phyloP scores from a whole-genome alignment of 2,329 filamentous ascomycete species.

The Aschersonia sp. region DNA sequence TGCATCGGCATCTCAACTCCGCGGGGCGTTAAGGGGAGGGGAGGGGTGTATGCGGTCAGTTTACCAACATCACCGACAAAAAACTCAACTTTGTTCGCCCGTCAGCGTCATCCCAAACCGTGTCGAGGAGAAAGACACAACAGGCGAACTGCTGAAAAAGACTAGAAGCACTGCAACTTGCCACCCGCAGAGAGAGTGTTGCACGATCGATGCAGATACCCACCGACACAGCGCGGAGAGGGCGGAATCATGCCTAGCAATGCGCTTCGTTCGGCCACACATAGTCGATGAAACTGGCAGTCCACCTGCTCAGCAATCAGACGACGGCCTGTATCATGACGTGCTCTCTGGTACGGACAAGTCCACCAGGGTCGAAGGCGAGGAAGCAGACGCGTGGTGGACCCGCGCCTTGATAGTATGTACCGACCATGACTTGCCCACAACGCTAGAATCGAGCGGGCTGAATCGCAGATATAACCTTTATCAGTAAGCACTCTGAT shows the following conservation, averaged over 20 bases:
- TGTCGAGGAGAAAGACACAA: background rate
- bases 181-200: background rate
- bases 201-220: background rate
- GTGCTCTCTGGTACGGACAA: background rate
- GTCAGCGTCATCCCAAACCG: background rate
- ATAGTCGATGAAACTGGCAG: constrained; percentile 1
- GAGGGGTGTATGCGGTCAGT: background rate
- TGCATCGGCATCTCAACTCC: constrained; percentile 7
- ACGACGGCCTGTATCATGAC: background rate
- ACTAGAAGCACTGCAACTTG: background rate
- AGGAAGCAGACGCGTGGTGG: background rate
- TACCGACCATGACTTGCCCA: background rate
- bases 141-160: background rate
- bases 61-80: background rate
- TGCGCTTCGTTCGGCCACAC: background rate
- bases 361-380: background rate
- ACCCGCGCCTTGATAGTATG: background rate
- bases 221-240: background rate
- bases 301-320: background rate
- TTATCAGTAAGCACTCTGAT: background rate
- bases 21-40: background rate
- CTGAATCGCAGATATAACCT: background rate
- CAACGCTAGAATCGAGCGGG: background rate
- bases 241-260: background rate
- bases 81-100: background rate